Base-by-base conservation (phyloP, 169 alveolate species). In the Fabrea salina region DNA sequence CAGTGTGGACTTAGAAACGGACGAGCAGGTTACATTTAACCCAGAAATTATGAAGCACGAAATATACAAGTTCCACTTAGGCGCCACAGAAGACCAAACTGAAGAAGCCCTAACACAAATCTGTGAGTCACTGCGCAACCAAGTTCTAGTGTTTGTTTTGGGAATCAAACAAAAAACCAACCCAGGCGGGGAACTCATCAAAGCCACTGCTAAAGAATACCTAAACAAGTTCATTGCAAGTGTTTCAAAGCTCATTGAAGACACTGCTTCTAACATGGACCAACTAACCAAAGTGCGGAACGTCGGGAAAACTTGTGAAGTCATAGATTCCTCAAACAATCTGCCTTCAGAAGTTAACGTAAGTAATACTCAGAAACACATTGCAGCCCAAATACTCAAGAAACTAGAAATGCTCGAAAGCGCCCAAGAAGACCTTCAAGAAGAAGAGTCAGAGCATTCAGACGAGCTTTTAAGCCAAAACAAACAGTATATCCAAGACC, bases 31-130 rank as follows among this genome's bases (percentile, higher is more conserved):
- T 37, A 33, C 43, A 11, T 61, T 13, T 37, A 13, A 2, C 2
- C 16, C 50, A 25, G 44, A 13, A 16, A 25, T 13, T n/a, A 61
- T 61, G 74, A 33, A 13, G 16, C 74, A 61, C 25, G 74, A 61
- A 61, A 37, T 61, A 16, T 61, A 61, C 49, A 61, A 61, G 50
- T 61, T 61, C 3, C 74, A 61, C 25, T 51, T 61, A 33, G 74
- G 41, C 3, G 8, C 13, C 3, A 33, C 74, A 32, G 50, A 16
- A 8, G 16, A 13, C 1, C 11, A 33, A 16, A 51, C 32, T 37
- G n/a, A 16, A 1, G 74, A 25, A 35, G 11, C 74, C 39, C 32
- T 61, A 0, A 27, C 32, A 61, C 7, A 25, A 11, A 16, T 61
- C 11, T 61, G 74, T 37, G 74, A 61, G 50, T 13, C 16, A n/a